Evolutionary conservation across 2,329 filamentous ascomycete genomes (phyloP).

Genomic region (Pyrenochaeta sp.): DNA sequence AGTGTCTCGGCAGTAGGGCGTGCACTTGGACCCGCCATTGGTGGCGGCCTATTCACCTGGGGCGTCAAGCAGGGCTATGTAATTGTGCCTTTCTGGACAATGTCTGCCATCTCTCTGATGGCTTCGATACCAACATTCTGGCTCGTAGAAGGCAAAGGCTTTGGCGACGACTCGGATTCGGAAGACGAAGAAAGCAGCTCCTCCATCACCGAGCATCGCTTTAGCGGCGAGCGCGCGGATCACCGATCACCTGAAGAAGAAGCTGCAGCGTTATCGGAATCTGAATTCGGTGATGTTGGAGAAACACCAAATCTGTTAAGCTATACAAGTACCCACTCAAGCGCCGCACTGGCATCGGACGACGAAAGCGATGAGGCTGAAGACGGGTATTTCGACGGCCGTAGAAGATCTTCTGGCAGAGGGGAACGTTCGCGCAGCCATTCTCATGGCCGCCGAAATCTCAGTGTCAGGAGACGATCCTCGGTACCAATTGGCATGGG

Average conservation of each 20-base stretch:
- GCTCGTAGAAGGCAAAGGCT: slow-evolving; percentile 76
- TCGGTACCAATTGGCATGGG: slow-evolving; percentile 58
- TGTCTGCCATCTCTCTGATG: slow-evolving; percentile 69
- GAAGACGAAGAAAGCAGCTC: too few species aligned
- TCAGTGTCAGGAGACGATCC: slow-evolving; percentile 45
- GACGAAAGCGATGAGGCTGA: slow-evolving; percentile 27
- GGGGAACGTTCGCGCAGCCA: slow-evolving; percentile 26
- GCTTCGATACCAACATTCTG: slow-evolving; percentile 77
- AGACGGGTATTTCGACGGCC: slow-evolving; percentile 11
- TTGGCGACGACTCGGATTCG: slow-evolving; percentile 54
- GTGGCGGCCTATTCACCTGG: slow-evolving; percentile 75
- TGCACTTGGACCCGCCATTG: slow-evolving; percentile 77
- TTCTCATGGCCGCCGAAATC: slow-evolving; percentile 43
- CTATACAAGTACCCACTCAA: slow-evolving; percentile 39
- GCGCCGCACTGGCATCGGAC: slow-evolving; percentile 29
- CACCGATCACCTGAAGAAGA: slow-evolving; percentile 10
- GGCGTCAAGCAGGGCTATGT: slow-evolving; percentile 80
- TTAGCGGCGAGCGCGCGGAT: too few species aligned
- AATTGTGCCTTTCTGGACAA: slow-evolving; percentile 80
- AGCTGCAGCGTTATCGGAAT: slow-evolving; percentile 38
- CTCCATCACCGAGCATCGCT: too few species aligned
- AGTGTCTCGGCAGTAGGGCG: slow-evolving; percentile 81
- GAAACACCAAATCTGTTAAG: slow-evolving; percentile 44
- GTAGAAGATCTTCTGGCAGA: slow-evolving; percentile 21
- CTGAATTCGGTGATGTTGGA: slow-evolving; percentile 46